Evolutionary conservation across 177 flowering plant species (phyloP).

Genomic region (Vitis hybrid): DNA sequence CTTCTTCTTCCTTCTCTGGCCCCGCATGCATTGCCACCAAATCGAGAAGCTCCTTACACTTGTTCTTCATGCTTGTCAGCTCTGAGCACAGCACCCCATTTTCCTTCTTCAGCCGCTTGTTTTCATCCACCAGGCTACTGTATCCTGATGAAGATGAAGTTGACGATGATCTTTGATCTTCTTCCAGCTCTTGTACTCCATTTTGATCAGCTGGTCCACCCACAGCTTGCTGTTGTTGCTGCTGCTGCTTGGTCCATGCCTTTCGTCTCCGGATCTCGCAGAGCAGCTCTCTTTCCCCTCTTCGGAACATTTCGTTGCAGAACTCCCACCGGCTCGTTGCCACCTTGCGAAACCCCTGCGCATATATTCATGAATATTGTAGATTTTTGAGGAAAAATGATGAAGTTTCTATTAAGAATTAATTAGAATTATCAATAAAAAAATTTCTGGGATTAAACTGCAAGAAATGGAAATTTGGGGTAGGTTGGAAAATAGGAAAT

Average conservation of each 20-base stretch:
- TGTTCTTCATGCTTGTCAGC: conserved; percentile 55
- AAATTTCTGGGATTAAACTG: no score
- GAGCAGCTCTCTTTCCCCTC: conserved; percentile 49
- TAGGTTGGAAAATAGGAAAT: no score
- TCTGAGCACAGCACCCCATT: conserved; percentile 53
- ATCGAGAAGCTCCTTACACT: conserved; percentile 68
- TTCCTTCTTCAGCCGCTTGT: conserved; percentile 64
- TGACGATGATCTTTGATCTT: conserved; percentile 61
- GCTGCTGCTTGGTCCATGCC: conserved; percentile 40
- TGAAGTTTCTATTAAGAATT: neutral
- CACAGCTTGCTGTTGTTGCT: neutral
- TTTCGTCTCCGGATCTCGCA: conserved; percentile 59
- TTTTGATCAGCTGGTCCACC: conserved; percentile 1
- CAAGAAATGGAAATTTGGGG: no score
- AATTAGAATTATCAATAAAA: no score
- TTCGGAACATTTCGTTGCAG: conserved; percentile 70
- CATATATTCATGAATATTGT: conserved; percentile 1
- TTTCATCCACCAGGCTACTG: conserved; percentile 55
- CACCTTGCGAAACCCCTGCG: conserved; percentile 65
- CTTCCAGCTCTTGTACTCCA: conserved; percentile 23
- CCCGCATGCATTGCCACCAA: conserved; percentile 37
- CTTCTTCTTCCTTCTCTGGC: conserved; percentile 26
- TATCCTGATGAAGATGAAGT: conserved; percentile 48
- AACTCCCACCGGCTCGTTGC: conserved; percentile 72
- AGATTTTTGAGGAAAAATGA: neutral